phyloP scores from a whole-genome alignment of 345 rosid species.

The Pistacia vera region DNA sequence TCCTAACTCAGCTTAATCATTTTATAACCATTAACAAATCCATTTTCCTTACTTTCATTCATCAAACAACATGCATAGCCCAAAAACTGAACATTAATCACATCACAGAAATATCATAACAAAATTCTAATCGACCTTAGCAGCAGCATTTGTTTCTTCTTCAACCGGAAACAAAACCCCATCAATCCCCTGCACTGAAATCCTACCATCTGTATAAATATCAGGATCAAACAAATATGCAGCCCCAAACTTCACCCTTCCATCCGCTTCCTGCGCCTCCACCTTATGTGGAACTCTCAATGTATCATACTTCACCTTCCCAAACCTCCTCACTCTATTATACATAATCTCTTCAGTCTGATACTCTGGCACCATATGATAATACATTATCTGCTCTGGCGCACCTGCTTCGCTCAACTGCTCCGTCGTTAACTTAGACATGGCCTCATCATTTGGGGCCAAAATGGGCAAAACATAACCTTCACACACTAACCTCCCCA shows the following conservation, averaged over 20 bases:
- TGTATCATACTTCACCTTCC: constrained; percentile 48
- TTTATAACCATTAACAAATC: too few species aligned
- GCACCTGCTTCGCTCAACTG: constrained; percentile 60
- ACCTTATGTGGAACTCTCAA: constrained; percentile 55
- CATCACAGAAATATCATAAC: neutral
- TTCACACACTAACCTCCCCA: constrained; percentile 55
- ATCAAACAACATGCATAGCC: neutral
- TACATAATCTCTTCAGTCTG: constrained; percentile 70
- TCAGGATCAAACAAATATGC: constrained; percentile 59
- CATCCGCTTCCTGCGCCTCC: constrained; percentile 53
- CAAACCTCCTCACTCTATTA: constrained; percentile 53
- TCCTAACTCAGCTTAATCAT: neutral
- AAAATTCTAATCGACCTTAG: constrained; percentile 16
- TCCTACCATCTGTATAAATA: constrained; percentile 55
- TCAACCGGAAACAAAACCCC: constrained; percentile 47
- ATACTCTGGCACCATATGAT: constrained; percentile 43
- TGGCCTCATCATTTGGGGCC: constrained; percentile 65
- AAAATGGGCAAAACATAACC: constrained; percentile 58
- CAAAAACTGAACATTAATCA: neutral
- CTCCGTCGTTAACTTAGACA: constrained; percentile 56
- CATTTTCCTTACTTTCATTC: too few species aligned
- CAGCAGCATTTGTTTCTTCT: constrained; percentile 22
- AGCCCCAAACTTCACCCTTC: constrained; percentile 53
- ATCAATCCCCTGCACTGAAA: constrained; percentile 55
- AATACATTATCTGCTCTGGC: constrained; percentile 45